Evolutionary conservation across 495 filamentous ascomycete species (phyloP).

Genomic region (Aspergillus nidulans): DNA sequence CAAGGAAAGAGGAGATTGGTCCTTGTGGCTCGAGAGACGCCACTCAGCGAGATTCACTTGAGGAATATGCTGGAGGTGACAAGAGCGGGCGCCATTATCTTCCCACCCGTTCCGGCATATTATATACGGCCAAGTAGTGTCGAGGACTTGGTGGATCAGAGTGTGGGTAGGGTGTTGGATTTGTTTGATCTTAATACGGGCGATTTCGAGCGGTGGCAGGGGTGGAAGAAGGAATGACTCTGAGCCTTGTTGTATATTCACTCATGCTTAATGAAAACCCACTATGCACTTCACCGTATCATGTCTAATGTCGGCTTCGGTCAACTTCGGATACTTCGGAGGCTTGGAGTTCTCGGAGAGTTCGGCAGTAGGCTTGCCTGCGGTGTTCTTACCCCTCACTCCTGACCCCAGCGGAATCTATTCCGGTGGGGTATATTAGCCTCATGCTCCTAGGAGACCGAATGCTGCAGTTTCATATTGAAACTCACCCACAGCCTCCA

Average conservation of each 20-base stretch:
- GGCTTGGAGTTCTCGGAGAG: background rate
- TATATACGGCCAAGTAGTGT: conserved; percentile 33
- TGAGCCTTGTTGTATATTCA: background rate
- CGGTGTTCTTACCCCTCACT: background rate
- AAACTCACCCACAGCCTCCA: background rate
- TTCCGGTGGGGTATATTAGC: background rate
- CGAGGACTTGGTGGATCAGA: conserved; percentile 40
- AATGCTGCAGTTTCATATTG: no score
- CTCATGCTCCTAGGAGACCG: background rate
- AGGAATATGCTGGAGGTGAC: conserved; percentile 41
- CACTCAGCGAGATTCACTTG: conserved; percentile 43
- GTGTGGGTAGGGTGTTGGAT: conserved; percentile 42
- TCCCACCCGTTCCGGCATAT: conserved; percentile 41
- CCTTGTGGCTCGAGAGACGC: conserved; percentile 40
- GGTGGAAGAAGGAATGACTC: conserved; percentile 28
- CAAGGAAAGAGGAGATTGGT: conserved; percentile 41
- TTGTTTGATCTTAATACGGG: conserved; percentile 41
- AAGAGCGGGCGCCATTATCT: conserved; percentile 35
- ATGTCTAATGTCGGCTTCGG: background rate
- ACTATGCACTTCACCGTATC: no score
- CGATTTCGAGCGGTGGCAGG: conserved; percentile 39
- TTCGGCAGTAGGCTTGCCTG: background rate
- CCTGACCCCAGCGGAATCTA: background rate
- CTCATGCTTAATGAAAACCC: no score
- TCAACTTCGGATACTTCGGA: background rate